Evolutionary conservation across 768 basidiomycete genomes (phyloP).

Genomic region (Tulasnella sp.): DNA sequence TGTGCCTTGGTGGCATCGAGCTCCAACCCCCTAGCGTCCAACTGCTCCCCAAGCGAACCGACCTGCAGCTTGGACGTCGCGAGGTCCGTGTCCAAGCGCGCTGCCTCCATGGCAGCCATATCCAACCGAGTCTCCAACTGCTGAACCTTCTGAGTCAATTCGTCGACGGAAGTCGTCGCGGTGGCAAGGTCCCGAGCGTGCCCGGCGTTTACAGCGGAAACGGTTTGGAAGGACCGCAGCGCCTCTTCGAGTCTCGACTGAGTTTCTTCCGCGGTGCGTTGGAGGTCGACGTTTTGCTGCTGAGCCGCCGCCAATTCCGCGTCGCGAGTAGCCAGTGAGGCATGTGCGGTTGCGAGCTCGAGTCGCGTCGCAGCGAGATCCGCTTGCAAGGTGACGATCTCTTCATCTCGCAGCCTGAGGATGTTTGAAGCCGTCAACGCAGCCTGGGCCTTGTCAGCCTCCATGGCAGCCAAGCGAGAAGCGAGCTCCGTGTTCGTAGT

Average conservation of each 20-base stretch:
- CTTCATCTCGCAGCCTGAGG: too few relatives aligned
- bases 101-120: neutral
- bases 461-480: too few relatives aligned
- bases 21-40: neutral
- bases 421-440: too few relatives aligned
- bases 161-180: neutral
- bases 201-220: neutral
- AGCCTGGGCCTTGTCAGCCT: too few relatives aligned
- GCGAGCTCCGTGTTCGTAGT: neutral
- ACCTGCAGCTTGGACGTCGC: neutral
- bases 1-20: neutral
- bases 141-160: neutral
- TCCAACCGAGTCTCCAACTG: neutral
- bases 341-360: too few relatives aligned
- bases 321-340: too few relatives aligned
- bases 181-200: neutral
- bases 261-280: too few relatives aligned
- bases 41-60: neutral
- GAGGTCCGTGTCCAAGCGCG: neutral
- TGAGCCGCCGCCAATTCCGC: too few relatives aligned
- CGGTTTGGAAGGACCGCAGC: neutral
- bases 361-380: too few relatives aligned
- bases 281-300: too few relatives aligned
- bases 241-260: too few relatives aligned
- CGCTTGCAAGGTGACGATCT: too few relatives aligned